Evolutionary conservation across 805 yeast species (phyloP).

Genomic region (Diddensiella caesifluorescens): DNA sequence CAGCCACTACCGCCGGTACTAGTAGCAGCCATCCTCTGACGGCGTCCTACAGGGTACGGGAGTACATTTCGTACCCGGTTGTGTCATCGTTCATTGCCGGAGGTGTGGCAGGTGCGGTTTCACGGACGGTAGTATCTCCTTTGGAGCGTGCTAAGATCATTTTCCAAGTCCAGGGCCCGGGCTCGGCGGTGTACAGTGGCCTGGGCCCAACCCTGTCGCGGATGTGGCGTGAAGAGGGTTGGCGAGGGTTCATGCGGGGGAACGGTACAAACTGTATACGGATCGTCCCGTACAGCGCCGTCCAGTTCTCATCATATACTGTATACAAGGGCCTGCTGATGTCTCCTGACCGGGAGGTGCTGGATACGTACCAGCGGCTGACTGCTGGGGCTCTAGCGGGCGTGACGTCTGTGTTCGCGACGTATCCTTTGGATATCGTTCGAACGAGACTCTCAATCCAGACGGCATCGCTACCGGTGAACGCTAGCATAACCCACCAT

Average conservation of each 20-base stretch:
- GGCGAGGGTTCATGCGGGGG: constrained; percentile 83
- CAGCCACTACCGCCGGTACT: too few relatives aligned
- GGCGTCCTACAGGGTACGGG: constrained; percentile 3
- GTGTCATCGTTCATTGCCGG: constrained; percentile 86
- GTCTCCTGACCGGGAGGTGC: background rate
- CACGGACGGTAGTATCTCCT: constrained; percentile 91
- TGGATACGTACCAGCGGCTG: constrained; percentile 39
- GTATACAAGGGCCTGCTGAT: constrained; percentile 42
- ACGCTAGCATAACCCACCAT: background rate
- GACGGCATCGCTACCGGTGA: constrained; percentile 54
- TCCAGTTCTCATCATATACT: constrained; percentile 85
- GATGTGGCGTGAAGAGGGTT: constrained; percentile 89
- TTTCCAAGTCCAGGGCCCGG: constrained; percentile 78
- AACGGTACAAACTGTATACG: constrained; percentile 86
- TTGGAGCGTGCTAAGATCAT: constrained; percentile 90
- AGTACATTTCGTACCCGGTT: constrained; percentile 28
- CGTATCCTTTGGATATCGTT: constrained; percentile 89
- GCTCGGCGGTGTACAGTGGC: constrained; percentile 48
- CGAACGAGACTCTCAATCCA: constrained; percentile 86
- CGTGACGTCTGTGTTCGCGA: constrained; percentile 65
- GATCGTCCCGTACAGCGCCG: constrained; percentile 90
- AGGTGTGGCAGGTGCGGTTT: constrained; percentile 92
- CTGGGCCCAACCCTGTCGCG: constrained; percentile 66
- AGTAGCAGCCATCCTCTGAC: too few relatives aligned
- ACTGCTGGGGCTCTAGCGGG: constrained; percentile 82